Base-by-base conservation (phyloP, 495 filamentous ascomycete species). In the Astrothelium macrocarpum region DNA sequence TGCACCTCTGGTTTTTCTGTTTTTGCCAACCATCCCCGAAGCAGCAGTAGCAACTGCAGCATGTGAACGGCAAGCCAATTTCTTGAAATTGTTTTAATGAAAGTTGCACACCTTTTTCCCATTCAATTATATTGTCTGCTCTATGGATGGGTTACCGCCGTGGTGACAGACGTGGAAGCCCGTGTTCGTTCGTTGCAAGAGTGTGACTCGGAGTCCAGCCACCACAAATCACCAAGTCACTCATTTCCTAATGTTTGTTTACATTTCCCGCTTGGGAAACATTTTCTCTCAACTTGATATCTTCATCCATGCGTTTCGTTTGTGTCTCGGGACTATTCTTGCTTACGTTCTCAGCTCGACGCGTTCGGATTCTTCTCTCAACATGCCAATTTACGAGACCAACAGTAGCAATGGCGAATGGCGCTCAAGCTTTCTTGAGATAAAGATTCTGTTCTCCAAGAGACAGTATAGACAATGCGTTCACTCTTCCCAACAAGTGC, bases 381-480 rank as follows among this genome's bases (percentile, higher is more conserved):
- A 28, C 25, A 12, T 26, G 20, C 2, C n/a, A 9, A 29, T 56
- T 56, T 26, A 9, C 9, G 4, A 26, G 49, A 29, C 26, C 2
- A 1, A 1, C 29, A 28, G 9, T n/a, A 56, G 11, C 12, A 29
- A 16, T 16, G 23, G 16, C 9, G 16, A 29, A 56, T 28, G 2
- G 49, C 49, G 20, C 25, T 56, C 23, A 12, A 56, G 9, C 53
- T 60, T 69, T 11, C 59, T 62, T 12, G 60, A 62, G 14, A 42
- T 69, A 53, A 71, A 71, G 62, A 25, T 64, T 12, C 64, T 71
- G 39, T 68, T 67, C 59, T 64, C 63, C 45, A 61, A 56, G 42
- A 61, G 70, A 1, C 70, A 65, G 36, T 68, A 70, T 56, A 62
- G 43, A 29, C 70, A 70, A 63, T 71, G 70, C 56, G 60, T 62